Evolutionary conservation across 768 basidiomycete genomes (phyloP), one percentile per base, ranked within the genome.

Genomic region (Pisolithus sp.): DNA sequence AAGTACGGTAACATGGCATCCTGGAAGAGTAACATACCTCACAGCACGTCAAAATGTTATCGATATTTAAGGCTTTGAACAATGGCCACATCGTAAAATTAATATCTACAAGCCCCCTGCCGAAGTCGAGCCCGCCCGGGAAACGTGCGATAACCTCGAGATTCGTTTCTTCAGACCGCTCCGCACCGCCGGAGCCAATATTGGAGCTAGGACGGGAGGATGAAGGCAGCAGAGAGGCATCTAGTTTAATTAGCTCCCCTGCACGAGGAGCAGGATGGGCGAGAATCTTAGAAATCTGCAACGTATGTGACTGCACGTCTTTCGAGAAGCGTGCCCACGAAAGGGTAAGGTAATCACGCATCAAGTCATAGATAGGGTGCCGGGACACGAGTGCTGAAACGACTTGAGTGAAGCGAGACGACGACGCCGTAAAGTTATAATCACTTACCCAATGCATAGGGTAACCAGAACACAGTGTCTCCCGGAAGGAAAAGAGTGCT

Each of bases 1-100:
- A 47, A 45, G 18, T 30, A 40, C 34, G 39, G 10, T 17, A 36
- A 15, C 26, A 46, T 55, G 1, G 28, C 38, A 18, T 18, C 3
- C 36, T 23, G 34, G 24, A 13, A 17, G 23, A 31, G 42, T 47
- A 46, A 42, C 59, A 4, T 59, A 88, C 89, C 78, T 98, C 94
- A 62, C 91, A 92, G 51, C 91, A 85, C 7, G 90, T 93, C 54
- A 98, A 71, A 55, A 98, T 88, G 59, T 95, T 93, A 65, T 96
- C 94, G 50, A 95, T 82, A 60, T 92, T 93, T 53, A 97, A 69
- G 53, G 86, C 87, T 65, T 93, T 88, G 77, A 97, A 96, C 46
- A 98, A 64, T 2, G 94, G 94, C 92, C 93, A 98, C 81, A 96
- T 89, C 37, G 92, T 93, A 63, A 94, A 93, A 68, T 95, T 94